Percentiles rank a stretch among this genome's conserved stretches.
These are phyloP conservation scores for Phaeotremella skinneri DNA, from an alignment of 768 basidiomycete genomes.

Conservation along the genomic window DNA sequence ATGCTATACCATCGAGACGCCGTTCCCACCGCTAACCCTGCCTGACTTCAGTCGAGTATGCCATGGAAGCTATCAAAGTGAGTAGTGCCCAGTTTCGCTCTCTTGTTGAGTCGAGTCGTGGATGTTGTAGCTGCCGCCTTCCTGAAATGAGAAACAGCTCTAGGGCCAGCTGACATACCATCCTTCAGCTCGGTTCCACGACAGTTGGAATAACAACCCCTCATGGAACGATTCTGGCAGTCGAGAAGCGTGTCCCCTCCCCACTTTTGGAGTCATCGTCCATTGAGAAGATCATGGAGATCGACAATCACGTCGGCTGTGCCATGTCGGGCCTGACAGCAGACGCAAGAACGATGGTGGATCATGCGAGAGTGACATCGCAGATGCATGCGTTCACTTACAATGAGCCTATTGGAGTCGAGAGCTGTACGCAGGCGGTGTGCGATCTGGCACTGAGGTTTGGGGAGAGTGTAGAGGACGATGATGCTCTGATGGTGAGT, in stretches of 20 bases:
- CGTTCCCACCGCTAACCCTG: slow-evolving; percentile 10
- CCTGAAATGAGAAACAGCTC: too few species aligned
- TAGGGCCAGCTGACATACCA: background rate
- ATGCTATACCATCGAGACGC: slow-evolving; percentile 4
- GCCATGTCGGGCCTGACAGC: slow-evolving; percentile 95
- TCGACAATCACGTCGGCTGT: slow-evolving; percentile 91
- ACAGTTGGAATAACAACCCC: slow-evolving; percentile 92
- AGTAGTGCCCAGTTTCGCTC: slow-evolving; percentile 8
- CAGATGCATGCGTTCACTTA: slow-evolving; percentile 84
- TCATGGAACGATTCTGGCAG: slow-evolving; percentile 85
- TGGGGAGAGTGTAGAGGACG: slow-evolving; percentile 98
- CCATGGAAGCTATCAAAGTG: slow-evolving; percentile 98
- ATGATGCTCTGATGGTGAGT: slow-evolving; percentile 90
- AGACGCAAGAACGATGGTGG: slow-evolving; percentile 98
- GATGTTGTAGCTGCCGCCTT: too few species aligned
- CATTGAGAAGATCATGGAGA: slow-evolving; percentile 99
- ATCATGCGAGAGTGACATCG: slow-evolving; percentile 95
- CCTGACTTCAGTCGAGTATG: slow-evolving; percentile 79
- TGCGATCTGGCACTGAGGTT: slow-evolving; percentile 96
- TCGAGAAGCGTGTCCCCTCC: slow-evolving; percentile 98
- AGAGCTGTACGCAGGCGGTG: slow-evolving; percentile 96
- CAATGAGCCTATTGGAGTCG: slow-evolving; percentile 93
- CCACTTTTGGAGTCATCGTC: slow-evolving; percentile 90
- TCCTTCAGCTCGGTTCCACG: slow-evolving; percentile 83
- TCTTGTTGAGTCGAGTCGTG: background rate